Conservation (phyloP, 1,284 basidiomycete species). For the Pulchroboletus neoregius region DNA sequence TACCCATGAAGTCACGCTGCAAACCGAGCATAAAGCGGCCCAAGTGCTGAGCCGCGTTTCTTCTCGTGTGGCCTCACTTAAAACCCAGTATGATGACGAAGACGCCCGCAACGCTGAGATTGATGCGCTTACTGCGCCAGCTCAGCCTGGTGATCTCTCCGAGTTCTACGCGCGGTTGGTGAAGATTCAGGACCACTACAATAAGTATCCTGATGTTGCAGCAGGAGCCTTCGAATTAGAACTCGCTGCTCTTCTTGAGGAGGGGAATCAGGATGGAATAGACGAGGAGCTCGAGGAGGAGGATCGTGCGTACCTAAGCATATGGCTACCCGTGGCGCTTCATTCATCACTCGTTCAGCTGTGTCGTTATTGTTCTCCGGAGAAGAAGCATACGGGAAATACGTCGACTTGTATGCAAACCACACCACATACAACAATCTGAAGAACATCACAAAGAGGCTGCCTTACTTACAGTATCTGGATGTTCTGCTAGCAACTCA, state of each 20-base stretch:
- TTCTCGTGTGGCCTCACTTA: slow-evolving; percentile 62
- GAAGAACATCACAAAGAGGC: slow-evolving; percentile 72
- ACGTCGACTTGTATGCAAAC: slow-evolving; percentile 88
- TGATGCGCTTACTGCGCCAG: slow-evolving; percentile 54
- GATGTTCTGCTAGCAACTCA: slow-evolving; percentile 69
- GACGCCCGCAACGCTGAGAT: slow-evolving; percentile 61
- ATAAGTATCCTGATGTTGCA: slow-evolving; percentile 87
- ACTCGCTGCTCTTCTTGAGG: slow-evolving; percentile 74
- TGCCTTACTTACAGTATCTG: slow-evolving; percentile 90
- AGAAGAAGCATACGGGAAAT: slow-evolving; percentile 93
- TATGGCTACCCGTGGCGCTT: slow-evolving; percentile 4
- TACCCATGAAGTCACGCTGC: slow-evolving; percentile 63
- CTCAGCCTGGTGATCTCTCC: slow-evolving; percentile 69
- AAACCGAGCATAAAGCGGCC: slow-evolving; percentile 84
- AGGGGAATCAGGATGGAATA: slow-evolving; percentile 60
- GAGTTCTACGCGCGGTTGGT: slow-evolving; percentile 94
- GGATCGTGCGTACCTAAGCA: slow-evolving; percentile 57
- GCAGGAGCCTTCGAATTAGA: slow-evolving; percentile 78
- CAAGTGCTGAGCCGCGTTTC: slow-evolving; percentile 82
- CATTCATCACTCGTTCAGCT: slow-evolving; percentile 45
- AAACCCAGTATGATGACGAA: slow-evolving; percentile 72
- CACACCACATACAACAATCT: slow-evolving; percentile 91
- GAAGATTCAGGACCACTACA: slow-evolving; percentile 94
- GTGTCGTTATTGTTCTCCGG: slow-evolving; percentile 90
- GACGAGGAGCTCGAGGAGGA: slow-evolving; percentile 76